A percentile compares a stretch with the other conserved stretches of the same genome.
Evolutionary conservation across 305 asterid genomes (phyloP).

Genomic region (Andrographis paniculata): DNA sequence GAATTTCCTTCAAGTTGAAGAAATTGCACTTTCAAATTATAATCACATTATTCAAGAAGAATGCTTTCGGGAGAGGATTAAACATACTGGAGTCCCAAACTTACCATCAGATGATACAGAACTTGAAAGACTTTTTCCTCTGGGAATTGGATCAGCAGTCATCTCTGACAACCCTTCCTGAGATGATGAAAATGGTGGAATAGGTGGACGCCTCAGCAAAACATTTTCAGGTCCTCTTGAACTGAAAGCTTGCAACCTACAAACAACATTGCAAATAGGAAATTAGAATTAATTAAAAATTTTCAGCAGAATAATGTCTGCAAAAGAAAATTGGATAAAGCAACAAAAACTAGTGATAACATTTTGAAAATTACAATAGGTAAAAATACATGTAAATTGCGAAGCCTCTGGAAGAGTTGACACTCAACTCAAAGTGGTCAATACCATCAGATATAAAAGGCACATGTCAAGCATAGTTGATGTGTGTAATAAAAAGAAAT

Average conservation of each 20-base stretch:
- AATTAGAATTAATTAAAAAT: neutral
- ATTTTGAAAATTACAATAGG: no score
- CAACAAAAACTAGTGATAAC: no score
- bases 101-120: slow-evolving; percentile 51
- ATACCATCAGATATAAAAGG: no score
- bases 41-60: no score
- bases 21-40: no score
- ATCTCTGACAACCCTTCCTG: slow-evolving; percentile 61
- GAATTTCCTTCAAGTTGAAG: no score
- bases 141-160: slow-evolving; percentile 30
- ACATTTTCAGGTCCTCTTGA: slow-evolving; percentile 57
- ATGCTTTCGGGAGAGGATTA: neutral
- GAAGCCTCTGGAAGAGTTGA: no score
- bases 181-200: slow-evolving; percentile 49
- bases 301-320: neutral
- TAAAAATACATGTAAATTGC: no score
- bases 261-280: slow-evolving; percentile 22
- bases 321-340: no score
- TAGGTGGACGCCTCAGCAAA: slow-evolving; percentile 80
- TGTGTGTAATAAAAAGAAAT: no score
- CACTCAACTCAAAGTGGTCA: no score
- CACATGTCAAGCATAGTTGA: no score
- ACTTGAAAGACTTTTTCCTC: slow-evolving; percentile 42
- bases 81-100: slow-evolving; percentile 3
- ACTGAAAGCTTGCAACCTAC: slow-evolving; percentile 35